These are phyloP conservation scores for Entomortierella chlamydospora DNA, from an alignment of 192 early-diverging fungal genomes.

Conservation along the genomic window DNA sequence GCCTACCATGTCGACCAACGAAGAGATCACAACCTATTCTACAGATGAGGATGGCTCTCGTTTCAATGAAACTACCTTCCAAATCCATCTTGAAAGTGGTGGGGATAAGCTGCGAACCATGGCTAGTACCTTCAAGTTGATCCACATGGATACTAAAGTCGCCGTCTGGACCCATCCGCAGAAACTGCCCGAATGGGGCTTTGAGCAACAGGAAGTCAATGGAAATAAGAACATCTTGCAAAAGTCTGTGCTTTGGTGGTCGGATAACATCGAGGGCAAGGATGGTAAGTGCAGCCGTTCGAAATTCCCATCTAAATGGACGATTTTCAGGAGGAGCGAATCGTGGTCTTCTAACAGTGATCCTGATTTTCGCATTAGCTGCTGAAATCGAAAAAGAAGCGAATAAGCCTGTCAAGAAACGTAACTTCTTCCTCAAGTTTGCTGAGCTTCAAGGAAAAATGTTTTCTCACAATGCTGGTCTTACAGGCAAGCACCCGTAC, in stretches of 20 bases:
- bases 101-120: constrained; percentile 65
- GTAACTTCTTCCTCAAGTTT: constrained; percentile 85
- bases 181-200: constrained; percentile 90
- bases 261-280: constrained; percentile 81
- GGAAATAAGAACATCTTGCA: constrained; percentile 90
- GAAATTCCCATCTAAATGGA: constrained; percentile 20
- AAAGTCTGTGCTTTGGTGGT: constrained; percentile 79
- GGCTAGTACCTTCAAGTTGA: constrained; percentile 74
- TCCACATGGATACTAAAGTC: constrained; percentile 84
- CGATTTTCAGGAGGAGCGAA: no score
- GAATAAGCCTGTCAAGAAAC: constrained; percentile 64
- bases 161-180: constrained; percentile 78
- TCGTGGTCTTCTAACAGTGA: no score
- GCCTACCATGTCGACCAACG: constrained; percentile 72
- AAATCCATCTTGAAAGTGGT: constrained; percentile 69
- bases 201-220: constrained; percentile 89
- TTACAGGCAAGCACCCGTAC: constrained; percentile 95
- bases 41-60: constrained; percentile 65
- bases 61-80: constrained; percentile 68
- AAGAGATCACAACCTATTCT: constrained; percentile 72
- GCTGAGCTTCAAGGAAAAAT: constrained; percentile 89
- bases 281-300: constrained; percentile 63
- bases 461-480: constrained; percentile 89
- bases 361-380: constrained; percentile 37
- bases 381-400: constrained; percentile 58